These are phyloP conservation scores for Saccharomyces hybrid DNA, from an alignment of 1,139 yeast genomes.

Conservation along the genomic window DNA sequence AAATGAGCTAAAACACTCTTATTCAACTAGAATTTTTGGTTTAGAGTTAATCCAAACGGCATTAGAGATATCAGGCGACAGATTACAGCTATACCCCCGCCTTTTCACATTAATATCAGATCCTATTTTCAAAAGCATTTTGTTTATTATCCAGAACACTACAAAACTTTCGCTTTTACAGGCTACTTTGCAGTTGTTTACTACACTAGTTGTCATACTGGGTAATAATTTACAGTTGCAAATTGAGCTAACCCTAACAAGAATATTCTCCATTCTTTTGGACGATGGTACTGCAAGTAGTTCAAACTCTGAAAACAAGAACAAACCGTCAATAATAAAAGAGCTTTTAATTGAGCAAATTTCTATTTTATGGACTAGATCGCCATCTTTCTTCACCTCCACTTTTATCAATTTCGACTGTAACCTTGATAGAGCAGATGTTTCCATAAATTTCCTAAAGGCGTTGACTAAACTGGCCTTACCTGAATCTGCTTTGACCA, in stretches of 20 bases:
- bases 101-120: conserved; percentile 65
- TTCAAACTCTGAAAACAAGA: conserved; percentile 18
- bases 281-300: conserved; percentile 28
- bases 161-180: conserved; percentile 64
- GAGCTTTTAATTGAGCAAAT: conserved; percentile 80
- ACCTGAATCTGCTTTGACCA: conserved; percentile 67
- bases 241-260: conserved; percentile 54
- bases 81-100: conserved; percentile 57
- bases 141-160: conserved; percentile 66
- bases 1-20: conserved; percentile 78
- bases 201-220: conserved; percentile 55
- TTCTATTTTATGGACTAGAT: conserved; percentile 75
- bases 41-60: conserved; percentile 68
- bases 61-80: conserved; percentile 71
- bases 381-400: conserved; percentile 69
- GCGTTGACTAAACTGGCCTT: conserved; percentile 67
- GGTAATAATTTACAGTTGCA: conserved; percentile 56
- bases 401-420: conserved; percentile 84
- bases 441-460: conserved; percentile 61
- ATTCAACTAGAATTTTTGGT: conserved; percentile 78
- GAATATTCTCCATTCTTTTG: conserved; percentile 49
- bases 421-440: conserved; percentile 77
- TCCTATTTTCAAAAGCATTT: conserved; percentile 71
- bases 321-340: conserved; percentile 44
- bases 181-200: conserved; percentile 66